These are phyloP conservation scores for Graphium sp. DNA, from an alignment of 2,329 filamentous ascomycete species.

Conservation along the genomic window DNA sequence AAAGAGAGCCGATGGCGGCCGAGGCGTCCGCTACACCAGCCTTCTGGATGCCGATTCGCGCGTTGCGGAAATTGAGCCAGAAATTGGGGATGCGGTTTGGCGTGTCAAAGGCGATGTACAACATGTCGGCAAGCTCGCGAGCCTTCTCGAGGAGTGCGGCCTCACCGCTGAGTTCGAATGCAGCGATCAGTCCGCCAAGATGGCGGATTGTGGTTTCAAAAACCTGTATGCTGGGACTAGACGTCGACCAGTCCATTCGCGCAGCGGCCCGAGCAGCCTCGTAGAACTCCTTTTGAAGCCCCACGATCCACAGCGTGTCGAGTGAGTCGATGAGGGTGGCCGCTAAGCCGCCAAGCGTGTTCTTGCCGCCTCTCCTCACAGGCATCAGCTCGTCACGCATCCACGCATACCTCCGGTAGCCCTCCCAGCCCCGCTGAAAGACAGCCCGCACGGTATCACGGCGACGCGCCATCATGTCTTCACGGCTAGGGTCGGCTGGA, in stretches of 20 bases:
- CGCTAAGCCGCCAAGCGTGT: slow-evolving; percentile 34
- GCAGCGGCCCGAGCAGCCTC: slow-evolving; percentile 29
- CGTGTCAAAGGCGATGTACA: slow-evolving; percentile 36
- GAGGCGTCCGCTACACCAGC: slow-evolving; percentile 29
- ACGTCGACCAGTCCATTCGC: slow-evolving; percentile 33
- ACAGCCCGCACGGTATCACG: slow-evolving; percentile 19
- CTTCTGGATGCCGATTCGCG: slow-evolving; percentile 25
- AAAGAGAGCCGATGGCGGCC: slow-evolving; percentile 45
- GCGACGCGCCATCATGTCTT: slow-evolving; percentile 10
- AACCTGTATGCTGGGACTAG: slow-evolving; percentile 21
- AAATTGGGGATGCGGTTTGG: slow-evolving; percentile 30
- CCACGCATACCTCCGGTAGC: slow-evolving; percentile 35
- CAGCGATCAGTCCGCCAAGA: slow-evolving; percentile 31
- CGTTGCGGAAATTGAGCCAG: slow-evolving; percentile 24
- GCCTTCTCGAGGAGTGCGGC: slow-evolving; percentile 29
- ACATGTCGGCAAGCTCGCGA: slow-evolving; percentile 34
- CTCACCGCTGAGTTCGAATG: slow-evolving; percentile 30
- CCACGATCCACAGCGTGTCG: slow-evolving; percentile 48
- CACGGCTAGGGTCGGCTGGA: slow-evolving; percentile 9
- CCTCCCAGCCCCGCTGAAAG: slow-evolving; percentile 26
- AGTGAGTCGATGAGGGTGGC: slow-evolving; percentile 43
- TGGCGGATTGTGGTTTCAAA: slow-evolving; percentile 41
- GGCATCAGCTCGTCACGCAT: slow-evolving; percentile 31
- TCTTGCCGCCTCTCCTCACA: slow-evolving; percentile 24
- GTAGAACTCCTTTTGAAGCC: slow-evolving; percentile 35